Conservation (phyloP, 169 alveolate genomes). For the Hammondia hammondi region DNA sequence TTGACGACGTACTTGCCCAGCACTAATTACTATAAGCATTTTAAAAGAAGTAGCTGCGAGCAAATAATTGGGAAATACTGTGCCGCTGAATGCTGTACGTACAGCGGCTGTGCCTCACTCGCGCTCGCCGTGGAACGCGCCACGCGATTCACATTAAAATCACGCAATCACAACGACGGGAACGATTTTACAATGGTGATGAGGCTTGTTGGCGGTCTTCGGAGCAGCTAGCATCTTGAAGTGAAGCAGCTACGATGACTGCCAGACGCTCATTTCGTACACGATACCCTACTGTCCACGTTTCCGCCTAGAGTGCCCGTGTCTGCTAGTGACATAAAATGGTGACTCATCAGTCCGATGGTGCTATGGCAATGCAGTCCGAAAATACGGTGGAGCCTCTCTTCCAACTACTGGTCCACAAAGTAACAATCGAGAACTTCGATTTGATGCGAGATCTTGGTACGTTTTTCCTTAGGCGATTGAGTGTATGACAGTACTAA, state of each 20-base stretch:
- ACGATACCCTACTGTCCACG: neutral
- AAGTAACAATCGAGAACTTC: conserved; percentile 68
- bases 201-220: neutral
- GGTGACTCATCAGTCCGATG: neutral
- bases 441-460: conserved; percentile 69
- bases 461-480: neutral
- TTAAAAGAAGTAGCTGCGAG: too few relatives aligned
- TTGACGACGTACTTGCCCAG: too few relatives aligned
- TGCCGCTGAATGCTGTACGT: too few relatives aligned
- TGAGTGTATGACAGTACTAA: neutral
- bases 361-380: conserved; percentile 56
- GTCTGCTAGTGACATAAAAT: too few relatives aligned
- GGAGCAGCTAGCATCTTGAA: neutral
- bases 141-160: too few relatives aligned
- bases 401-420: conserved; percentile 70
- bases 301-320: too few relatives aligned
- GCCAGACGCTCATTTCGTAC: neutral
- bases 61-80: too few relatives aligned
- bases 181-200: neutral
- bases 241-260: neutral
- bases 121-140: too few relatives aligned
- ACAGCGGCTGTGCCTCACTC: too few relatives aligned
- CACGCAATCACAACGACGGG: neutral
- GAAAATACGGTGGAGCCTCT: conserved; percentile 69
- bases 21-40: too few relatives aligned